Evolutionary conservation across 139 green algal species (phyloP), one percentile per base, ranked within the genome.

Genomic region (Micractinium sp.): DNA sequence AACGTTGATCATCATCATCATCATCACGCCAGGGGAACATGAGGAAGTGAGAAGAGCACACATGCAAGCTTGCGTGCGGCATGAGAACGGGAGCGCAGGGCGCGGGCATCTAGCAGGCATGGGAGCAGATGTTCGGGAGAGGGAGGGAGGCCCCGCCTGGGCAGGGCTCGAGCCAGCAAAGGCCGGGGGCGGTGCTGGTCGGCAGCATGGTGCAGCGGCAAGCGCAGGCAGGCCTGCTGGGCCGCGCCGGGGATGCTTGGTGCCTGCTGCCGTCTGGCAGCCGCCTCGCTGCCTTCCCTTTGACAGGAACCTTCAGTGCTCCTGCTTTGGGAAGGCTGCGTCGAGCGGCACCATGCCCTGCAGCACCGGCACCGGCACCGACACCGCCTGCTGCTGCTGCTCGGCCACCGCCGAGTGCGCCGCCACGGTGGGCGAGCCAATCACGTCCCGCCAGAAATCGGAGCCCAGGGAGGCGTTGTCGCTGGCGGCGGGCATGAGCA

Each of bases 371-470:
- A 53, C 36, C 71, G 36, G 16, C 75, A 14, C 36, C 75, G 75
- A 16, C 3, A 31, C 23, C 67, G 9, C 47, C 7, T n/a, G 71
- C 71, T 39, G 71, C 71, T 80, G 74, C 74, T 80, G 74, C 74
- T 35, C 39, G 39, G 20, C 20, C 38, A 20, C 78, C 35, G 78
- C 78, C 23, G 33, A 1, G 78, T 36, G 74, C 22, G 20, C 47
- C 47, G 47, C 47, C 47, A 53, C 76, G 14, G 38, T 39, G 67
- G 83, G 83, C 38, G 71, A 79, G 83, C 38, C 41, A 18, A 79
- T 66, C 15, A 87, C 60, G 25, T 36, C 23, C 38, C 67, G 53
- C 83, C 83, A 87, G 31, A 87, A 87, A 20, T 87, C 83, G 38
- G n/a, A 29, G 83, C 67, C 82, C 41, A 63, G 41, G 12, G 38